Evolutionary conservation across 352 stramenopile genomes (phyloP), one percentile per base, ranked within the genome.

Genomic region (Phytophthora idaei): DNA sequence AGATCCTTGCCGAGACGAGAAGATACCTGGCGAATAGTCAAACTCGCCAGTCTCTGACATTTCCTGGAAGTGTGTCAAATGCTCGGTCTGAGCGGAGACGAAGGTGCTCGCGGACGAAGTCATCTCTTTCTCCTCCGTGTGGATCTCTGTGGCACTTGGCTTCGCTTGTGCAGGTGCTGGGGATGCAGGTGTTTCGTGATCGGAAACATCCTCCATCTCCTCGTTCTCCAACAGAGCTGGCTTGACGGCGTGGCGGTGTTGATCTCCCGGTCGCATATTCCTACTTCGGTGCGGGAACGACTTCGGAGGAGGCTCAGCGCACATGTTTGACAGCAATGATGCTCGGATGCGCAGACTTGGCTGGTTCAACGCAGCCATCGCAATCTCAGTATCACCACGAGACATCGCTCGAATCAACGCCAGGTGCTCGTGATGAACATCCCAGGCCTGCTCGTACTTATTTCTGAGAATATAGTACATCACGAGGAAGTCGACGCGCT

Each of bases 401-500:
- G 82, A 89, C 41, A 70, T 78, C 14, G 74, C 76, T 59, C 86
- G 83, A 58, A 94, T 92, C 62, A 90, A 75, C 54, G 81, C 79
- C 12, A 93, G 46, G 57, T 94, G 86, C 54, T 89, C 80, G 41
- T 90, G 82, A 57, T 94, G 86, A 61, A 93, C 81, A 17, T 74
- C 68, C 87, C 87, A 94, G 31, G 87, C 87, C 17, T 77, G 72
- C 45, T 85, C 76, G 64, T 89, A 92, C 68, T 89, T 82, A 71
- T 87, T 83, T 39, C 87, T 71, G 34, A 94, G 71, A 50, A 89
- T 78, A 69, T 93, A 93, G 65, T 93, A 94, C 84, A 94, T 94
- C 37, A 91, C 80, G 4, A 94, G 75, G 64, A 94, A 73, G 49
- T 94, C 87, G 31, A 87, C 79, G 32, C 74, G 80, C 71, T 84